Conservation (phyloP, 495 filamentous ascomycete genomes). For the Patellaria atrata region DNA sequence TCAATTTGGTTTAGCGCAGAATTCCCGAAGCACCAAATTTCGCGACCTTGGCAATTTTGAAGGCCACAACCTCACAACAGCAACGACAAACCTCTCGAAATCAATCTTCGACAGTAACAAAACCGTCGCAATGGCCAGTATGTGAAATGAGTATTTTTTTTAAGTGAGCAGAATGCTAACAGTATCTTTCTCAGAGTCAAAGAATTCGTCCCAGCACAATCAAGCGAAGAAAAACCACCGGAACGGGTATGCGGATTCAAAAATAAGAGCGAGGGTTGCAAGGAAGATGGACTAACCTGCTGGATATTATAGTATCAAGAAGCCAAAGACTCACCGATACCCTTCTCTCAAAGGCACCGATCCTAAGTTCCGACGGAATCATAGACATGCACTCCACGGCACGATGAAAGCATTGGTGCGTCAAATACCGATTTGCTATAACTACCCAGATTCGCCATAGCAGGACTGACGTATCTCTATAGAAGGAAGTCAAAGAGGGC, state of each 20-base stretch:
- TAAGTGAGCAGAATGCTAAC: neutral
- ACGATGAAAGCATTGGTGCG: conserved; percentile 95
- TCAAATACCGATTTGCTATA: too few species aligned
- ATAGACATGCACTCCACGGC: conserved; percentile 96
- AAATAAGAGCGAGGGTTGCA: conserved; percentile 32
- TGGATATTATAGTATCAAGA: conserved; percentile 73
- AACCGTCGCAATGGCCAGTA: conserved; percentile 40
- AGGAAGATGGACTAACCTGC: too few species aligned
- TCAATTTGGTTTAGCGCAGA: too few species aligned
- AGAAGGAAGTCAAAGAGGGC: conserved; percentile 98
- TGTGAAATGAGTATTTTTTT: conserved; percentile 7
- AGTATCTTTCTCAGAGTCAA: conserved; percentile 53
- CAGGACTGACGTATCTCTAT: conserved; percentile 23
- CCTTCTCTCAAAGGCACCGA: conserved; percentile 97
- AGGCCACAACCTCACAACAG: conserved; percentile 1
- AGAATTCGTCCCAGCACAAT: conserved; percentile 99
- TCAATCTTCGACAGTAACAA: conserved; percentile 9
- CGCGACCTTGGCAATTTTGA: too few species aligned
- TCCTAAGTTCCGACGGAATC: conserved; percentile 99
- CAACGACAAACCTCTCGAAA: conserved; percentile 8
- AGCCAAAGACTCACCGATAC: conserved; percentile 97
- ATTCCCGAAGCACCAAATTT: too few species aligned
- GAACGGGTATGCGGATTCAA: conserved; percentile 62
- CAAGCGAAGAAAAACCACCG: conserved; percentile 90
- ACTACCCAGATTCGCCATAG: neutral